These are phyloP conservation scores for Neurospora sp. DNA, from an alignment of 495 filamentous ascomycete species.

Conservation along the genomic window DNA sequence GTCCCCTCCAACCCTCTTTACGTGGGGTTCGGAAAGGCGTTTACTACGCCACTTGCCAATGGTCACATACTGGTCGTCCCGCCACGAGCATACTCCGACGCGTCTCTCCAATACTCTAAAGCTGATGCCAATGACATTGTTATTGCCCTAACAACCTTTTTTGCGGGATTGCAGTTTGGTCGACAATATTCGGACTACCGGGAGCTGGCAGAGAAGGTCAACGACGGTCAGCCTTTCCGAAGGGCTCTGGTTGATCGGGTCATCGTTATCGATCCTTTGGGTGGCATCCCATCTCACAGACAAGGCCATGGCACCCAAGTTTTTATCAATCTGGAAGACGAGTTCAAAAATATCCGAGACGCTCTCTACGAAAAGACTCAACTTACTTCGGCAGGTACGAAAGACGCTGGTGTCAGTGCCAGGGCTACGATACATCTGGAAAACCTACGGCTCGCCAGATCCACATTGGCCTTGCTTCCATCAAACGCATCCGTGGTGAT, in stretches of 20 bases:
- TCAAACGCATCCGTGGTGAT: conserved; percentile 77
- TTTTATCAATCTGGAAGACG: conserved; percentile 93
- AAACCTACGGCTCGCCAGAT: conserved; percentile 62
- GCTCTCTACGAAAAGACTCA: conserved; percentile 37
- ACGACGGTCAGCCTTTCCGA: conserved; percentile 33
- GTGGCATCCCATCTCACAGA: conserved; percentile 69
- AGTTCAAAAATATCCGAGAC: conserved; percentile 56
- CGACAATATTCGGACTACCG: neutral
- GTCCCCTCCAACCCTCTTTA: conserved; percentile 20
- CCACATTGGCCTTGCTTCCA: conserved; percentile 67
- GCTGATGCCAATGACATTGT: conserved; percentile 58
- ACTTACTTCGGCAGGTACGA: neutral
- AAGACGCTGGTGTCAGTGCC: neutral
- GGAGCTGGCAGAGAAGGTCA: conserved; percentile 32
- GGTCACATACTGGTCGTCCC: conserved; percentile 74
- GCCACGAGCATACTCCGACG: conserved; percentile 55
- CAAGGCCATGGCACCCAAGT: conserved; percentile 64
- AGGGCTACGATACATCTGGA: conserved; percentile 40
- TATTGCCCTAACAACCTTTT: conserved; percentile 59
- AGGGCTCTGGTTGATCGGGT: conserved; percentile 67
- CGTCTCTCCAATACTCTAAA: conserved; percentile 43
- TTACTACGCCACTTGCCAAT: conserved; percentile 60
- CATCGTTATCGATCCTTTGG: conserved; percentile 79
- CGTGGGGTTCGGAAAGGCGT: conserved; percentile 40
- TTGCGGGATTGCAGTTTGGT: conserved; percentile 49